These are phyloP conservation scores for Malassezia sympodialis DNA, from an alignment of 1,284 basidiomycete genomes.

Conservation along the genomic window DNA sequence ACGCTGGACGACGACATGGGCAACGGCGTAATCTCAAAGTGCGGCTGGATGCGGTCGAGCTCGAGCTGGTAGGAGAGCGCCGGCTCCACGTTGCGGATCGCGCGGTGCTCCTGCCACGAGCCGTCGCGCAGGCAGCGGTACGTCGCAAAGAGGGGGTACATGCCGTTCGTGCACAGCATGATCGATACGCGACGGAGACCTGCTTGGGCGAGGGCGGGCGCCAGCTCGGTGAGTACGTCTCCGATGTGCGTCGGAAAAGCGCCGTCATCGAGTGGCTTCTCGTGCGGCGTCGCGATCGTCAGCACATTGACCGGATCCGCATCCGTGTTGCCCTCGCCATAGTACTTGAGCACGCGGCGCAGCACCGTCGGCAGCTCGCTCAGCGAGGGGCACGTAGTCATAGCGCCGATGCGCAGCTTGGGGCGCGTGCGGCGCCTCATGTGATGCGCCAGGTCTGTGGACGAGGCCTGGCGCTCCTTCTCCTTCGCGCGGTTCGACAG, in stretches of 20 bases:
- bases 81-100: conserved; percentile 96
- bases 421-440: conserved; percentile 25
- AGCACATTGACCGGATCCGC: conserved; percentile 55
- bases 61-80: conserved; percentile 97
- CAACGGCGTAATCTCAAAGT: conserved; percentile 83
- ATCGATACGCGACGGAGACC: conserved; percentile 86
- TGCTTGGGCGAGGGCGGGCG: conserved; percentile 62
- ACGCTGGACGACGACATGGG: conserved; percentile 63
- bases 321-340: conserved; percentile 20
- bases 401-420: conserved; percentile 41
- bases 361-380: conserved; percentile 33
- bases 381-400: conserved; percentile 40
- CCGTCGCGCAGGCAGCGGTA: conserved; percentile 61
- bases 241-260: conserved; percentile 48
- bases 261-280: conserved; percentile 23
- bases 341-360: conserved; percentile 35
- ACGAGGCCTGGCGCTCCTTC: conserved; percentile 41
- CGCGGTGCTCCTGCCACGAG: conserved; percentile 82
- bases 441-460: conserved; percentile 38
- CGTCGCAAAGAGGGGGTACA: conserved; percentile 92
- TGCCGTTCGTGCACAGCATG: conserved; percentile 77
- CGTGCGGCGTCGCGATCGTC: conserved; percentile 59
- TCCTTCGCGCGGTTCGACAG: conserved; percentile 55
- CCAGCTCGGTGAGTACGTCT: conserved; percentile 64
- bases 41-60: conserved; percentile 75